phyloP scores from a whole-genome alignment of 208 protist genomes.

The Crithidia mellificae region DNA sequence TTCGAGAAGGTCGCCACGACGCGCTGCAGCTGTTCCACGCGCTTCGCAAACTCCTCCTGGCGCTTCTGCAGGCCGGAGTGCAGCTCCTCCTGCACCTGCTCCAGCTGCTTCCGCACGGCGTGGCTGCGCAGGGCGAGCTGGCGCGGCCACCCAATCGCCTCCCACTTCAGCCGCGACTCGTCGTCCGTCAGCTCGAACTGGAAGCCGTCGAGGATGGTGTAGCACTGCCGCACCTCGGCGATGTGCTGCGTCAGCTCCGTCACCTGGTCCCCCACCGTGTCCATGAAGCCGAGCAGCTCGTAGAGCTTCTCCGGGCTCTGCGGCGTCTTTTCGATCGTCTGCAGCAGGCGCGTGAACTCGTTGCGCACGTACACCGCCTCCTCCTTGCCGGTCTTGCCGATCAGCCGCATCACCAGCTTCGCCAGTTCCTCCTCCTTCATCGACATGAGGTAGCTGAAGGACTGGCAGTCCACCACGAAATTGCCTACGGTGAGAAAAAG shows the following conservation, averaged over 20 bases:
- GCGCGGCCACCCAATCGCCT: constrained; percentile 93
- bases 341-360: constrained; percentile 88
- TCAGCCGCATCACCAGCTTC: constrained; percentile 91
- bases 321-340: constrained; percentile 78
- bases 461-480: constrained; percentile 94
- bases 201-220: constrained; percentile 94
- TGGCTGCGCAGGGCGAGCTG: constrained; percentile 81
- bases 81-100: constrained; percentile 91
- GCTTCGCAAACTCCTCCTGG: constrained; percentile 94
- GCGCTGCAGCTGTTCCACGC: constrained; percentile 91
- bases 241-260: constrained; percentile 77
- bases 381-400: constrained; percentile 83
- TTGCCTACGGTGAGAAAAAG: constrained; percentile 92
- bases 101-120: constrained; percentile 84
- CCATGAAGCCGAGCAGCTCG: constrained; percentile 90
- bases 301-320: constrained; percentile 91
- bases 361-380: constrained; percentile 71
- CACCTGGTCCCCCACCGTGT: constrained; percentile 79
- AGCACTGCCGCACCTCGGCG: constrained; percentile 90
- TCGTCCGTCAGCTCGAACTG: constrained; percentile 92
- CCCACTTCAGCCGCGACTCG: constrained; percentile 94
- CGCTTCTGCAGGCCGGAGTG: constrained; percentile 89
- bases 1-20: constrained; percentile 93
- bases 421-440: constrained; percentile 94
- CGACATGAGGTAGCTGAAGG: constrained; percentile 91